These are phyloP conservation scores for Cyphellophora attinorum DNA, from an alignment of 2,329 filamentous ascomycete species.

Conservation along the genomic window DNA sequence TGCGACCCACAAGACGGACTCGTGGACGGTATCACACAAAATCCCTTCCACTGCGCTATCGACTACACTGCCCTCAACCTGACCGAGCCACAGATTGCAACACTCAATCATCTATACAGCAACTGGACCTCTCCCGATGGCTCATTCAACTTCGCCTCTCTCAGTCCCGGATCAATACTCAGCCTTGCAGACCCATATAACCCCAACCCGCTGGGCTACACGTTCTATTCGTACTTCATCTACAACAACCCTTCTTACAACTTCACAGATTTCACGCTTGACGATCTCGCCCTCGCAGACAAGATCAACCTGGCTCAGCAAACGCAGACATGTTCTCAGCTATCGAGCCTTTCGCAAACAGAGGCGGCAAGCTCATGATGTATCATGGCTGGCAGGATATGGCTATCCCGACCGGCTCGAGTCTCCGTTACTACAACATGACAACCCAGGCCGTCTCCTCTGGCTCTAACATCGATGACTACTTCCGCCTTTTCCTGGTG, in stretches of 20 bases:
- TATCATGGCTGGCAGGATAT: slow-evolving; percentile 36
- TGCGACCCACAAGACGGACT: slow-evolving; percentile 21
- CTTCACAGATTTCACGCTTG: background rate
- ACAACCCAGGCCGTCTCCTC: slow-evolving; percentile 28
- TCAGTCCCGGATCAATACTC: background rate
- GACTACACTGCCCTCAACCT: slow-evolving; percentile 1
- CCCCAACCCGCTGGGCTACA: background rate
- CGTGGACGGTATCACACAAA: slow-evolving; percentile 27
- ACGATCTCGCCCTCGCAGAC: background rate
- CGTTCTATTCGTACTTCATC: background rate
- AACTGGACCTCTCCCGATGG: background rate
- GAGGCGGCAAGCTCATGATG: slow-evolving; percentile 31
- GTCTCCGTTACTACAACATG: slow-evolving; percentile 42
- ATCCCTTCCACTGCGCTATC: slow-evolving; percentile 37
- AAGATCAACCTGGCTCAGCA: background rate
- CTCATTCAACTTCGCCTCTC: background rate
- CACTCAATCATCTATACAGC: background rate
- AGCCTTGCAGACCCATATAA: background rate
- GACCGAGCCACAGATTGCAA: background rate
- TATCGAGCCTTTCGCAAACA: slow-evolving; percentile 32
- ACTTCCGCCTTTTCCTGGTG: slow-evolving; percentile 42
- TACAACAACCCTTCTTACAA: background rate
- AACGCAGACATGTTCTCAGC: slow-evolving; percentile 4
- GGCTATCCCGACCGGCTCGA: slow-evolving; percentile 43
- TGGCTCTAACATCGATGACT: slow-evolving; percentile 26